Percentiles rank a stretch among this genome's conserved stretches.
Conservation (phyloP, 768 basidiomycete species). For the Arthromyces matolae region DNA sequence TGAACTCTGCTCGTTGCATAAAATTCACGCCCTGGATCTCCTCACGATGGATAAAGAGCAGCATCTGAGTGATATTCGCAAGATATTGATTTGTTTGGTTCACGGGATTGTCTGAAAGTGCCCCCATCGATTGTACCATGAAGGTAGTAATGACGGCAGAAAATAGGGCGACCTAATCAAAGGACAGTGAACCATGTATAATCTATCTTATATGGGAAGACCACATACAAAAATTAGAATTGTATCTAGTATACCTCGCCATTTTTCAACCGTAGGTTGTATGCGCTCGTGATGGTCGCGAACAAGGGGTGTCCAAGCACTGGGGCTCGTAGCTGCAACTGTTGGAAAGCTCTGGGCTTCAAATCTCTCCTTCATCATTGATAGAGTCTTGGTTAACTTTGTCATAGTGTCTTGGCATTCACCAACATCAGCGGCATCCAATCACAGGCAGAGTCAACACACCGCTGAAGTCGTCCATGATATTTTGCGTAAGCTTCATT, state of each 20-base stretch:
- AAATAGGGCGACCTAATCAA: background rate
- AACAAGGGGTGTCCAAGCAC: background rate
- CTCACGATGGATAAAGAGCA: no score
- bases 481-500: no score
- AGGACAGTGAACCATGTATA: background rate
- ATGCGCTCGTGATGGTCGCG: background rate
- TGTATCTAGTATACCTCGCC: background rate
- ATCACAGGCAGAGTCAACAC: no score
- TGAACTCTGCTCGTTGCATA: slow-evolving; percentile 1
- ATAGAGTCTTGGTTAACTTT: no score
- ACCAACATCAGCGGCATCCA: no score
- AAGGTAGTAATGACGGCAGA: background rate
- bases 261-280: background rate
- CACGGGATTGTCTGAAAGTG: background rate
- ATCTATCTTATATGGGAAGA: background rate
- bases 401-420: no score
- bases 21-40: background rate
- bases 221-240: background rate
- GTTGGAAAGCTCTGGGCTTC: no score
- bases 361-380: no score
- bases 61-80: no score
- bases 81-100: background rate
- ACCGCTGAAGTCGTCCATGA: no score
- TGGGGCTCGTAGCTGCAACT: background rate
- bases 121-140: background rate